Percentiles rank a stretch among this genome's conserved stretches.
Evolutionary conservation across 2,329 filamentous ascomycete species (phyloP).

Genomic region (Botrytis galanthina): DNA sequence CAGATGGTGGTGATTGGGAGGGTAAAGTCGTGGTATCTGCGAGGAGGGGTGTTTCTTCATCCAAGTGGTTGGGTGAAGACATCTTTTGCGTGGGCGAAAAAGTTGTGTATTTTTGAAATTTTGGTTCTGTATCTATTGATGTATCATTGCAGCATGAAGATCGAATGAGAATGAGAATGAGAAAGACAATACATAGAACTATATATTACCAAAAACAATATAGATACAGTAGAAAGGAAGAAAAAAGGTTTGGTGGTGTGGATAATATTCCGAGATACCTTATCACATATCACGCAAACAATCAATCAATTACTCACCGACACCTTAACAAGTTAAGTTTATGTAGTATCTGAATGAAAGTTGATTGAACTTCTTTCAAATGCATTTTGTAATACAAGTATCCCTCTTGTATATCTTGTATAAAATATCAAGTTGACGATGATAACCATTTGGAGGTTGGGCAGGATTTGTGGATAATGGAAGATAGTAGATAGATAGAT

Average conservation of each 20-base stretch:
- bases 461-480: neutral
- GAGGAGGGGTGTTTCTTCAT: slow-evolving; percentile 37
- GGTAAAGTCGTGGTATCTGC: slow-evolving; percentile 20
- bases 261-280: neutral
- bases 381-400: neutral
- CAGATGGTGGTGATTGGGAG: neutral
- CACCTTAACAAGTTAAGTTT: neutral
- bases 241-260: neutral
- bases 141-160: neutral
- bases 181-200: neutral
- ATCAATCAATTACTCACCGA: neutral
- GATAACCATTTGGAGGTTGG: neutral
- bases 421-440: neutral
- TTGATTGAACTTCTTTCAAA: neutral
- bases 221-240: neutral
- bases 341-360: neutral
- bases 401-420: too few species aligned
- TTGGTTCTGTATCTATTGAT: neutral
- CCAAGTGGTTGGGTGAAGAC: slow-evolving; percentile 8
- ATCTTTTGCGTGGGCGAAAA: neutral
- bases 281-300: neutral
- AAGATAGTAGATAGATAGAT: neutral
- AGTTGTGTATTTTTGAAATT: neutral
- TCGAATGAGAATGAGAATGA: neutral
- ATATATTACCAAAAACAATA: neutral